These are phyloP conservation scores for Chaetomium fimeti DNA, from an alignment of 495 filamentous ascomycete genomes.

Conservation along the genomic window DNA sequence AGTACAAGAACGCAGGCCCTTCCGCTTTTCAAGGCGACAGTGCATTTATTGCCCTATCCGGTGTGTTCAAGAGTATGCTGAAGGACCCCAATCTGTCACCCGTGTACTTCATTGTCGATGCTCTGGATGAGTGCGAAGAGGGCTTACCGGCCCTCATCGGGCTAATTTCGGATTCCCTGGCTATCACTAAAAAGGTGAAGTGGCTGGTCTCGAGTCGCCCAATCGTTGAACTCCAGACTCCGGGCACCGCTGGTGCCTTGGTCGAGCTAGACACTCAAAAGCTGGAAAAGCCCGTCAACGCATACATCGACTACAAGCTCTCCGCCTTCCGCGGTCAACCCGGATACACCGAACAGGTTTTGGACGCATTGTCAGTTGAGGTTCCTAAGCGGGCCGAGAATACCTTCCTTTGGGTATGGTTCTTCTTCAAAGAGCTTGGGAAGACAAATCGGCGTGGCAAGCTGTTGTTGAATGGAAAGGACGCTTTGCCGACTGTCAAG, in stretches of 20 bases:
- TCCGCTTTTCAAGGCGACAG: slow-evolving; percentile 40
- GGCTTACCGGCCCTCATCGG: slow-evolving; percentile 15
- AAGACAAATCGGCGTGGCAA: not conserved
- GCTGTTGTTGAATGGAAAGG: not conserved
- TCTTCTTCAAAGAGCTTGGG: slow-evolving; percentile 24
- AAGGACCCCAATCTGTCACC: slow-evolving; percentile 30
- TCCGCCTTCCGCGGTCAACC: slow-evolving; percentile 15
- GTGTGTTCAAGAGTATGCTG: slow-evolving; percentile 41
- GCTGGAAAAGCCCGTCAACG: slow-evolving; percentile 22
- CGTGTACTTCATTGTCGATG: slow-evolving; percentile 40
- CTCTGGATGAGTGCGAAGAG: slow-evolving; percentile 30
- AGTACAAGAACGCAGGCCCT: slow-evolving; percentile 29
- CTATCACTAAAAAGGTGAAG: slow-evolving; percentile 31
- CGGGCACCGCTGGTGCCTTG: slow-evolving; percentile 32
- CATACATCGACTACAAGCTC: slow-evolving; percentile 42
- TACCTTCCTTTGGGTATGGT: slow-evolving; percentile 43
- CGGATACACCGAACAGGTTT: slow-evolving; percentile 25
- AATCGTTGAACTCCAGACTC: slow-evolving; percentile 25
- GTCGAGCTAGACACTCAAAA: slow-evolving; percentile 24
- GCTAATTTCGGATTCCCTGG: slow-evolving; percentile 24
- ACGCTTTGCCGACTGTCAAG: slow-evolving; percentile 16
- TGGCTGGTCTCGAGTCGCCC: slow-evolving; percentile 44
- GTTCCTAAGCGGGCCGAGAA: slow-evolving; percentile 28
- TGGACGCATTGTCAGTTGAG: slow-evolving; percentile 21
- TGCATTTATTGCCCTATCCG: slow-evolving; percentile 34